Base-by-base conservation (phyloP, 495 filamentous ascomycete genomes). In the Penicillium tannophilum region DNA sequence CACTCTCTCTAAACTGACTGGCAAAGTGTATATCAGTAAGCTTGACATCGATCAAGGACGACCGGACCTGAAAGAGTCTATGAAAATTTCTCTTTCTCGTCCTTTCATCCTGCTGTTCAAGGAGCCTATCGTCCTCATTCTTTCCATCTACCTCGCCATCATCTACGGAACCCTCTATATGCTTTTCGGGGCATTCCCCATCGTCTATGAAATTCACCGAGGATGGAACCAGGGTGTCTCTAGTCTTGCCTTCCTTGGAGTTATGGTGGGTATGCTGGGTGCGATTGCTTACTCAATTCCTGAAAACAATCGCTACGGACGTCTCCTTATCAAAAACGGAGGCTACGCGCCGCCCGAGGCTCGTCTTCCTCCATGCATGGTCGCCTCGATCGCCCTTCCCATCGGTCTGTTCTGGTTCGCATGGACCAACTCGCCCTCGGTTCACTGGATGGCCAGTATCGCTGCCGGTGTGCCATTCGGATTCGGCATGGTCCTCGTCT, bases 151-250 rank as follows among this genome's bases (percentile, higher is more conserved):
- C 70, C 80, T 90, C 59, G 82, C 87, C 16, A 81, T 90, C 55
- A 78, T 84, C 24, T 91, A 90, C 62, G 85, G 88, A 1, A 84
- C 89, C 16, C 75, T 91, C 5, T 93, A 92, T 70, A 82, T 93
- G 48, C 79, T 92, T 20, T 94, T 95, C 75, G 84, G 89, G 26
- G 89, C 88, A 14, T 76, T 68, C 57, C 91, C 91, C 1, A 86
- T 93, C 48, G 85, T 94, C 36, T 94, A 90, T 70, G 73, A 79
- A 16, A 67, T 86, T 20, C 70, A 87, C 56, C 87, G 90, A 10
- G 84, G 84, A 46, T 94, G 90, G 91, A 78, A 76, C 14, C 75
- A 84, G n/a, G 85, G 87, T 36, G 66, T 88, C 26, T 77, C 82
- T 0, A 88, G 88, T 14, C 82, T 94, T 0, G 76, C 89, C 19